These are phyloP conservation scores for Backusella mclennaniae DNA, from an alignment of 192 early-diverging fungal species.

Conservation along the genomic window DNA sequence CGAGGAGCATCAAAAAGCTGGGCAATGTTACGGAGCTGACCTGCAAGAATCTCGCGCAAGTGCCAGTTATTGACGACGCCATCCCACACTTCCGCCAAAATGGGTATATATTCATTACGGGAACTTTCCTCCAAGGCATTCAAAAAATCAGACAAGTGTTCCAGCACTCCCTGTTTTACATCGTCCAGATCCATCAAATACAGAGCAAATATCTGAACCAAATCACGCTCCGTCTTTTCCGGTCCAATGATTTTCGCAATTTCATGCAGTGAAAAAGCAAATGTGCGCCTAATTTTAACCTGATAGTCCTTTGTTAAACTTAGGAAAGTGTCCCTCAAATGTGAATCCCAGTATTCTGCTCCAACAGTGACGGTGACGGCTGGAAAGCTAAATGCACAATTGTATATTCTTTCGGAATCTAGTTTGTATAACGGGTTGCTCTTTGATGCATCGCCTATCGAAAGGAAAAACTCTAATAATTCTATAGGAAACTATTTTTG, in stretches of 20 bases:
- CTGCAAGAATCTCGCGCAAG: conserved; percentile 65
- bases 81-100: conserved; percentile 63
- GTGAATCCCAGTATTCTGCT: conserved; percentile 51
- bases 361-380: conserved; percentile 59
- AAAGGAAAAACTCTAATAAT: conserved; percentile 49
- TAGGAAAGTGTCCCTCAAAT: conserved; percentile 49
- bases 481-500: conserved; percentile 42
- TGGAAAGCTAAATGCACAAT: conserved; percentile 62
- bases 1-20: conserved; percentile 56
- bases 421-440: conserved; percentile 43
- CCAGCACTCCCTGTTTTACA: conserved; percentile 69
- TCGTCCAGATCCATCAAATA: conserved; percentile 57
- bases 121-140: conserved; percentile 56
- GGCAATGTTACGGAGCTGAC: conserved; percentile 63
- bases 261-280: conserved; percentile 62
- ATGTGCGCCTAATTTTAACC: conserved; percentile 51
- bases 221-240: conserved; percentile 49
- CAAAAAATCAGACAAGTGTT: conserved; percentile 64
- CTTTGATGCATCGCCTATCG: conserved; percentile 23
- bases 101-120: conserved; percentile 64
- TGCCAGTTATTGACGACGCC: conserved; percentile 74
- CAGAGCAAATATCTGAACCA: conserved; percentile 51
- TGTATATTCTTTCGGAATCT: conserved; percentile 51
- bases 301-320: conserved; percentile 48
- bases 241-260: conserved; percentile 56